Evolutionary conservation across 768 basidiomycete genomes (phyloP).

Genomic region (Agaricus blazei): DNA sequence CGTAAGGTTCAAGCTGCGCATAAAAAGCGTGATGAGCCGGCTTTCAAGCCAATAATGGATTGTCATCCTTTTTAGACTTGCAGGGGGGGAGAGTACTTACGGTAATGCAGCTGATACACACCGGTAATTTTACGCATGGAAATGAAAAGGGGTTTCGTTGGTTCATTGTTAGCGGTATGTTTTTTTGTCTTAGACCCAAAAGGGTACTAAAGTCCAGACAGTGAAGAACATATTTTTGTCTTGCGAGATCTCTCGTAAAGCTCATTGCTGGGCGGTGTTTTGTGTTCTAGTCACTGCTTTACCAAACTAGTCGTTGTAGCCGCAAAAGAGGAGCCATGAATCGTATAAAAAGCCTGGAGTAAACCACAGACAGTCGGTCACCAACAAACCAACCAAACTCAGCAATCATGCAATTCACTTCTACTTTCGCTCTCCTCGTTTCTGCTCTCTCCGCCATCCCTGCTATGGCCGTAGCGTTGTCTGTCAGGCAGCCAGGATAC

Average conservation of each 20-base stretch:
- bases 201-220: neutral
- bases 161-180: neutral
- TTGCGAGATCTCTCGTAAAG: neutral
- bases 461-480: neutral
- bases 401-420: conserved; percentile 4
- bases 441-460: conserved; percentile 3
- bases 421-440: neutral
- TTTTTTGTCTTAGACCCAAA: neutral
- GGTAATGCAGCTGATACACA: no score
- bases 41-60: no score
- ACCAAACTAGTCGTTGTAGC: neutral
- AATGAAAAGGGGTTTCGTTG: neutral
- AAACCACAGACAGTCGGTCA: neutral
- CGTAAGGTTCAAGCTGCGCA: no score
- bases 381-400: neutral
- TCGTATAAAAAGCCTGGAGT: neutral
- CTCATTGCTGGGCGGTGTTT: neutral
- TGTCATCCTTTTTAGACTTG: no score
- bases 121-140: neutral
- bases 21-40: no score
- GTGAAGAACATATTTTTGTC: neutral
- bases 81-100: no score
- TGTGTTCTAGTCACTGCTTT: neutral
- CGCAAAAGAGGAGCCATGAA: neutral
- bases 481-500: neutral